These are phyloP conservation scores for Candida fluviatilis DNA, from an alignment of 805 yeast genomes.

Conservation along the genomic window DNA sequence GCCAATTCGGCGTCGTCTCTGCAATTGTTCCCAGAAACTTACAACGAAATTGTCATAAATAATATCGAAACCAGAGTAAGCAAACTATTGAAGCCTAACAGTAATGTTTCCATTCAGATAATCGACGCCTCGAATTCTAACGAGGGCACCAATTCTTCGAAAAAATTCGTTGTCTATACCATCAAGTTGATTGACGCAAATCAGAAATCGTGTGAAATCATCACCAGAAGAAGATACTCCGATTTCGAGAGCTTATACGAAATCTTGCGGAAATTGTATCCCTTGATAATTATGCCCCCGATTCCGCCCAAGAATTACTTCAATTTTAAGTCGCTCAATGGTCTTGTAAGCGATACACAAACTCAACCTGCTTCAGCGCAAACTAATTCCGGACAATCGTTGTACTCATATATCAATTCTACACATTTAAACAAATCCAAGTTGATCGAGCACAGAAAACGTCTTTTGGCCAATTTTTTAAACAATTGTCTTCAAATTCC, in stretches of 20 bases:
- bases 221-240: conserved; percentile 76
- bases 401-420: conserved; percentile 37
- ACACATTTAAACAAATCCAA: conserved; percentile 34
- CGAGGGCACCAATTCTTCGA: conserved; percentile 67
- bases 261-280: conserved; percentile 66
- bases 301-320: conserved; percentile 61
- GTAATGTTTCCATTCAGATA: conserved; percentile 40
- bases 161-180: conserved; percentile 73
- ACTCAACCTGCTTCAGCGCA: neutral
- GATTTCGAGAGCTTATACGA: conserved; percentile 85
- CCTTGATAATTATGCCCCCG: conserved; percentile 85
- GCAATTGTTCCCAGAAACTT: neutral
- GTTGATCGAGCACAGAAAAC: conserved; percentile 50
- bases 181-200: conserved; percentile 48
- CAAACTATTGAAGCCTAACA: conserved; percentile 27
- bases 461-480: conserved; percentile 73
- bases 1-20: too few species aligned
- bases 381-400: conserved; percentile 5
- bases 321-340: conserved; percentile 30
- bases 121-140: conserved; percentile 81
- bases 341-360: conserved; percentile 19
- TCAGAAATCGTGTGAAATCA: conserved; percentile 43
- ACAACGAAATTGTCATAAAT: neutral
- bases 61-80: conserved; percentile 31
- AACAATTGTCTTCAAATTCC: conserved; percentile 64